Percentiles rank a stretch among this genome's conserved stretches.
phyloP scores from a whole-genome alignment of 2,329 filamentous ascomycete genomes.

The Penicillium expansum region DNA sequence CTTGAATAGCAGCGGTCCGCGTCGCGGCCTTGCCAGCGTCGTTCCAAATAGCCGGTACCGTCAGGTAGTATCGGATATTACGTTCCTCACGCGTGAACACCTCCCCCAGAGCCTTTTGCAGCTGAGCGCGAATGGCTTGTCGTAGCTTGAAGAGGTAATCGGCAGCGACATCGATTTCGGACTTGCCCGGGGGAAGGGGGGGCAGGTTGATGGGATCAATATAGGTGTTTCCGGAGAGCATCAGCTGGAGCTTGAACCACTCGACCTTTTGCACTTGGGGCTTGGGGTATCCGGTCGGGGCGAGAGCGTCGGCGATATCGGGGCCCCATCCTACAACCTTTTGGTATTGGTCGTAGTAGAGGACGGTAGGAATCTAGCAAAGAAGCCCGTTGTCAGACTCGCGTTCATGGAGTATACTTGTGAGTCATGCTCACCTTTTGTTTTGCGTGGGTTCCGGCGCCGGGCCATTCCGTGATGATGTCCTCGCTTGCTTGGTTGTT shows the following conservation, averaged over 20 bases:
- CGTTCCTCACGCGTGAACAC: slow-evolving; percentile 98
- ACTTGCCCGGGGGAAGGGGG: slow-evolving; percentile 94
- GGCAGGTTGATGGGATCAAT: slow-evolving; percentile 99
- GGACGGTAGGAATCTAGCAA: slow-evolving; percentile 82
- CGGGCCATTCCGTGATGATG: slow-evolving; percentile 98
- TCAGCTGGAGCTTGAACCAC: slow-evolving; percentile 99
- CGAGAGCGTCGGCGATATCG: slow-evolving; percentile 94
- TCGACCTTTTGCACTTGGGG: slow-evolving; percentile 97
- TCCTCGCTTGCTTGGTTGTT: slow-evolving; percentile 98
- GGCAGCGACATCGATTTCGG: slow-evolving; percentile 97
- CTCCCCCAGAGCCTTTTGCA: slow-evolving; percentile 94
- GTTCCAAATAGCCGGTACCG: slow-evolving; percentile 99
- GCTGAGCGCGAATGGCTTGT: slow-evolving; percentile 90
- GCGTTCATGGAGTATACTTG: neutral
- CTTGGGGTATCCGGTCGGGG: slow-evolving; percentile 96
- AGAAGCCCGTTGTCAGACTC: neutral
- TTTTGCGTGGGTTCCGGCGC: slow-evolving; percentile 94
- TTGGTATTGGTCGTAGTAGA: slow-evolving; percentile 99
- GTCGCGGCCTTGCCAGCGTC: slow-evolving; percentile 97
- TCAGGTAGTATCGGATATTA: slow-evolving; percentile 96
- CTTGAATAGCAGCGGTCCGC: slow-evolving; percentile 91
- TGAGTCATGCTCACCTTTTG: slow-evolving; percentile 69
- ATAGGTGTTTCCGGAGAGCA: slow-evolving; percentile 98
- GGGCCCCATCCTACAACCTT: slow-evolving; percentile 99
- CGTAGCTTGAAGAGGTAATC: slow-evolving; percentile 98